Conservation (phyloP, 2,329 filamentous ascomycete species). For the Thermothelomyces thermophilus region DNA sequence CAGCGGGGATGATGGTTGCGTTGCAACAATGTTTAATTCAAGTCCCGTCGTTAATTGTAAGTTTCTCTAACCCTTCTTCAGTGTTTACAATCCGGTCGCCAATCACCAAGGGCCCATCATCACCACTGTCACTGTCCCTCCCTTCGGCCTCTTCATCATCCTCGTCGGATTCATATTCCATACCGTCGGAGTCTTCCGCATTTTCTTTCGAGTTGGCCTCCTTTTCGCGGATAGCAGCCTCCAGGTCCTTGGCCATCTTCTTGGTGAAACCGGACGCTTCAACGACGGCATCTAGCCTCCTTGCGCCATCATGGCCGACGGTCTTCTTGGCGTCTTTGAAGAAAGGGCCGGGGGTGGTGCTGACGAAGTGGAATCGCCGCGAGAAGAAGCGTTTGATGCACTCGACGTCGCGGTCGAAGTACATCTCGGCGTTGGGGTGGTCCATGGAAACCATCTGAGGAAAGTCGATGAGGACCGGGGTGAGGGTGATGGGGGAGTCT, state of each 20-base stretch:
- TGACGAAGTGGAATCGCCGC: constrained; percentile 79
- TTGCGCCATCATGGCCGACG: constrained; percentile 56
- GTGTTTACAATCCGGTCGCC: constrained; percentile 10
- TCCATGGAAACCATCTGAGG: constrained; percentile 97
- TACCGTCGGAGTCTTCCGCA: constrained; percentile 31
- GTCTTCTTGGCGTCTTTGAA: constrained; percentile 77
- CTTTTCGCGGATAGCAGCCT: constrained; percentile 80
- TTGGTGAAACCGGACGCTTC: constrained; percentile 92
- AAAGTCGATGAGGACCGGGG: constrained; percentile 90
- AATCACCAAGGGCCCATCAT: constrained; percentile 11
- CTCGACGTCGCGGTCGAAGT: constrained; percentile 92
- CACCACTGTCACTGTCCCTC: constrained; percentile 11
- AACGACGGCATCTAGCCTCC: constrained; percentile 76
- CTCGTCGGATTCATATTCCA: constrained; percentile 27
- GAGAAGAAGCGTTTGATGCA: constrained; percentile 95
- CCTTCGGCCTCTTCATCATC: constrained; percentile 27
- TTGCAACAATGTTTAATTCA: constrained; percentile 12
- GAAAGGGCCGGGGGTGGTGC: constrained; percentile 74
- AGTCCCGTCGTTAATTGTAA: constrained; percentile 19
- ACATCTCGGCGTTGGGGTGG: constrained; percentile 89
- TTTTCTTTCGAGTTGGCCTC: constrained; percentile 38
- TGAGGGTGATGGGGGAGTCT: constrained; percentile 44
- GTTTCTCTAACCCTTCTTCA: constrained; percentile 17
- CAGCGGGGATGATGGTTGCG: neutral
- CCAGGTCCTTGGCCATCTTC: constrained; percentile 93